A percentile compares a stretch with the other conserved stretches of the same genome.
phyloP scores from a whole-genome alignment of 1,284 basidiomycete genomes.

The Boletus mariae region DNA sequence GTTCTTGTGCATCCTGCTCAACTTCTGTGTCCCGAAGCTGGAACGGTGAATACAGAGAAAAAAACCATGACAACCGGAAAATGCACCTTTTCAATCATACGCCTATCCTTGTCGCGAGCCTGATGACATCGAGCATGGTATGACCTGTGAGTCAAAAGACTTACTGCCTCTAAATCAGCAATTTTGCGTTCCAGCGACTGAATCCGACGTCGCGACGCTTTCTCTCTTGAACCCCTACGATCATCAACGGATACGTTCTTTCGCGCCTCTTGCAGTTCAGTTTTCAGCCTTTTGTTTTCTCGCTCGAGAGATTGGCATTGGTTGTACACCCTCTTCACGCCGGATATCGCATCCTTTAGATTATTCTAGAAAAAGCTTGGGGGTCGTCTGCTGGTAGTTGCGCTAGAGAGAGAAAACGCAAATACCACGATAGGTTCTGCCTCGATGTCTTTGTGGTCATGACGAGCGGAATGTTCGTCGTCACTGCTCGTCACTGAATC shows the following conservation, averaged over 20 bases:
- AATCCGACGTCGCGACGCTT: conserved; percentile 5
- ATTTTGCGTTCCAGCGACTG: conserved; percentile 12
- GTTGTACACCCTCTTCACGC: conserved; percentile 10
- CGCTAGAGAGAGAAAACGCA: neutral
- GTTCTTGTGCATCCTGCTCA: conserved; percentile 13
- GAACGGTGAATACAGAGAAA: neutral
- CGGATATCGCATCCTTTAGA: conserved; percentile 2
- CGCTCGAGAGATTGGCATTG: conserved; percentile 10
- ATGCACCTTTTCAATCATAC: conserved; percentile 15
- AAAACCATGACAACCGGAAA: neutral
- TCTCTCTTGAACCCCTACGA: neutral
- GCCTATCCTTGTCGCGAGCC: conserved; percentile 12
- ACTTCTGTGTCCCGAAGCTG: conserved; percentile 18
- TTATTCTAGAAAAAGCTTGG: conserved; percentile 7
- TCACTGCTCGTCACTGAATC: conserved; percentile 4
- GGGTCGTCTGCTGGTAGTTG: neutral
- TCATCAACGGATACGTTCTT: neutral
- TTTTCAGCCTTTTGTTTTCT: conserved; percentile 10
- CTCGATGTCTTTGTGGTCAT: neutral
- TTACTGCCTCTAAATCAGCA: conserved; percentile 4
- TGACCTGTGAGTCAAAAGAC: neutral
- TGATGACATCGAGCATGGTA: neutral
- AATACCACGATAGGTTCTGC: conserved; percentile 12
- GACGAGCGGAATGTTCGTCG: neutral
- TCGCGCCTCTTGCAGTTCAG: conserved; percentile 6